These are phyloP conservation scores for Gnomoniopsis smithogilvyi DNA, from an alignment of 2,329 filamentous ascomycete genomes.

Conservation along the genomic window DNA sequence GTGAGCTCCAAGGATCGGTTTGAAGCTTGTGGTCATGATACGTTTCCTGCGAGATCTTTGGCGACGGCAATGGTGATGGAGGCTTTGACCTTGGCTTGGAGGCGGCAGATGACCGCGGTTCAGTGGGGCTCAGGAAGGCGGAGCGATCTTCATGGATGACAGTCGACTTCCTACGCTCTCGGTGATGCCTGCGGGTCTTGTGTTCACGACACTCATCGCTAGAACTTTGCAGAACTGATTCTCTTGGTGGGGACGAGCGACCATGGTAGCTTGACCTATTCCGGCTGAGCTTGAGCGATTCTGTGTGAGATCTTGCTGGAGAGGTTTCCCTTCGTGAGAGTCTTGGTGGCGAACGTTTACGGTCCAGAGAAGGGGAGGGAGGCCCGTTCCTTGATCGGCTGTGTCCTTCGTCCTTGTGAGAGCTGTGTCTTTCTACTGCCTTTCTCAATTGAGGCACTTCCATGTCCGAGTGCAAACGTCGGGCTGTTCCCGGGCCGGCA, in stretches of 20 bases:
- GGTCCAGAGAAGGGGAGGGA: slow-evolving; percentile 19
- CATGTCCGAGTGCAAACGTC: slow-evolving; percentile 30
- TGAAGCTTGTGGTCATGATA: neutral
- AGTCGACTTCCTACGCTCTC: slow-evolving; percentile 31
- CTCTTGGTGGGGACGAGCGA: slow-evolving; percentile 24
- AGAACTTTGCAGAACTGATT: slow-evolving; percentile 34
- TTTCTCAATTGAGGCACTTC: slow-evolving; percentile 19
- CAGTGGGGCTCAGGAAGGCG: slow-evolving; percentile 22
- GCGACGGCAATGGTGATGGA: slow-evolving; percentile 32
- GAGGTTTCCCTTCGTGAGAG: slow-evolving; percentile 30
- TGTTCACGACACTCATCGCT: slow-evolving; percentile 34
- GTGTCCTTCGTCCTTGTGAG: slow-evolving; percentile 16
- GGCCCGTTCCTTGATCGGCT: slow-evolving; percentile 14
- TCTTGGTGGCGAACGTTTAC: slow-evolving; percentile 25
- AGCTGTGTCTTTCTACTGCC: slow-evolving; percentile 12
- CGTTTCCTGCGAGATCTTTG: slow-evolving; percentile 21
- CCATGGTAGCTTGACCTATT: slow-evolving; percentile 25
- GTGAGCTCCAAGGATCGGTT: slow-evolving; percentile 5
- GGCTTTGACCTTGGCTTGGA: slow-evolving; percentile 32
- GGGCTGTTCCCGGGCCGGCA: slow-evolving; percentile 22
- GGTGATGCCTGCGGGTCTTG: slow-evolving; percentile 27
- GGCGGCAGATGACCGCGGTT: slow-evolving; percentile 12
- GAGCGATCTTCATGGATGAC: slow-evolving; percentile 32
- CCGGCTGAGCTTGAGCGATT: slow-evolving; percentile 24
- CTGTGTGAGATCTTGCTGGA: slow-evolving; percentile 23